A percentile compares a stretch with the other conserved stretches of the same genome.
Evolutionary conservation across 495 filamentous ascomycete genomes (phyloP).

Genomic region (Arthonia radiata): DNA sequence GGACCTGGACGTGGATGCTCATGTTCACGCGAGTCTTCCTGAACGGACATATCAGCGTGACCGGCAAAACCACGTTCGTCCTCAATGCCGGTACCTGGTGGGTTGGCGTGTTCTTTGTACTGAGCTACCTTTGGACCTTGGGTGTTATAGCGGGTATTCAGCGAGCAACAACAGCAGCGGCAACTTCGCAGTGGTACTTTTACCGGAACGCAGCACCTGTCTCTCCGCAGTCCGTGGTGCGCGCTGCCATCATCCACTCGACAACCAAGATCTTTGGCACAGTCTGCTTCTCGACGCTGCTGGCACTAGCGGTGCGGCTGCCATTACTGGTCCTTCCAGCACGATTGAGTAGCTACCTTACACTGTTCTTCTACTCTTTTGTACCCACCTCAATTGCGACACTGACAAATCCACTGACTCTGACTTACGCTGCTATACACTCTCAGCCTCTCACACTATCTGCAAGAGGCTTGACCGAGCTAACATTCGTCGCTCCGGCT

Average conservation of each 20-base stretch:
- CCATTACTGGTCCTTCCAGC: slow-evolving; percentile 66
- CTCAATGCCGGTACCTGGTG: slow-evolving; percentile 77
- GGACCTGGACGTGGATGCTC: slow-evolving; percentile 87
- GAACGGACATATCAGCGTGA: slow-evolving; percentile 42
- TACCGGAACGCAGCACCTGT: slow-evolving; percentile 64
- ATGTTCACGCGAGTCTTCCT: slow-evolving; percentile 95
- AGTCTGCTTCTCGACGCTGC: slow-evolving; percentile 60
- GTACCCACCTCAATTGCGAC: slow-evolving; percentile 63
- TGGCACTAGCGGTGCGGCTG: slow-evolving; percentile 58
- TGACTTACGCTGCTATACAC: slow-evolving; percentile 88
- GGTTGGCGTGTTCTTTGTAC: slow-evolving; percentile 66
- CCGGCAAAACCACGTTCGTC: slow-evolving; percentile 28
- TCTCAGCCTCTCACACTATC: slow-evolving; percentile 54
- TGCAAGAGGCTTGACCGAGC: slow-evolving; percentile 48
- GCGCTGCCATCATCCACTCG: slow-evolving; percentile 57
- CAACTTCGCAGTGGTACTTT: slow-evolving; percentile 97
- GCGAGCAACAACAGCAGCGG: slow-evolving; percentile 74
- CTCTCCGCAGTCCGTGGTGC: slow-evolving; percentile 50
- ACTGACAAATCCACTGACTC: slow-evolving; percentile 67
- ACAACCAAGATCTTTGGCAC: slow-evolving; percentile 76
- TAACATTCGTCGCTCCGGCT: slow-evolving; percentile 52
- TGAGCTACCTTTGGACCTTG: slow-evolving; percentile 89
- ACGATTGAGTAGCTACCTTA: slow-evolving; percentile 36
- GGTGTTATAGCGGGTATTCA: slow-evolving; percentile 68
- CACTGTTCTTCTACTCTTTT: slow-evolving; percentile 42